Percentiles rank a stretch among this genome's conserved stretches.
Evolutionary conservation across 495 filamentous ascomycete genomes (phyloP).

Genomic region (Lasiosphaeria hispida): DNA sequence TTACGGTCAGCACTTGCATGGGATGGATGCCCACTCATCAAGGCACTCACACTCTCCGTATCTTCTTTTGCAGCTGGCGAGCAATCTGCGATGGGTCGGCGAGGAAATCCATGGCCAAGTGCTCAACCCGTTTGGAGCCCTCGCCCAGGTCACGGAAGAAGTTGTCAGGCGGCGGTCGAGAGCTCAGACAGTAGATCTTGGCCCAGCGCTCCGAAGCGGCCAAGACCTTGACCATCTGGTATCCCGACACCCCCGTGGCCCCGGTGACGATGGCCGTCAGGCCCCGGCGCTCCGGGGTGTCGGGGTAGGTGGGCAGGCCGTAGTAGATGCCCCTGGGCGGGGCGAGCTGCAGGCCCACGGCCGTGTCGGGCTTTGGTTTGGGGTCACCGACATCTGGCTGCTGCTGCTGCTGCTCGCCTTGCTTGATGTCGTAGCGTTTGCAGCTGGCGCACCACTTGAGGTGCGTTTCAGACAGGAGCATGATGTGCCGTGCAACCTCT

Average conservation of each 20-base stretch:
- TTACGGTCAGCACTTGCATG: too few species aligned
- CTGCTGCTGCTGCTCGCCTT: background rate
- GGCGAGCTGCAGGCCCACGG: conserved; percentile 14
- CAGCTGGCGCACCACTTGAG: conserved; percentile 16
- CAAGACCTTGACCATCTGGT: conserved; percentile 47
- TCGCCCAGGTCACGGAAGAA: conserved; percentile 17
- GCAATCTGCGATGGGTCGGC: conserved; percentile 40
- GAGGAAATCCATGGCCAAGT: conserved; percentile 50
- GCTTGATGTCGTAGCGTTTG: conserved; percentile 14
- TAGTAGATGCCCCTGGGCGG: conserved; percentile 43
- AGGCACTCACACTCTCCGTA: conserved; percentile 20
- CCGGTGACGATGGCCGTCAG: conserved; percentile 54
- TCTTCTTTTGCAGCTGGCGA: conserved; percentile 25
- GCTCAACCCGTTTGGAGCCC: conserved; percentile 36
- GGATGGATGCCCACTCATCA: too few species aligned
- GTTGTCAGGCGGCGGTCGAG: conserved; percentile 38
- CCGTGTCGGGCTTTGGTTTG: background rate
- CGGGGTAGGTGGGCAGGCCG: conserved; percentile 45
- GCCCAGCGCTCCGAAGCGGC: conserved; percentile 47
- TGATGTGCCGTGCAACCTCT: conserved; percentile 11
- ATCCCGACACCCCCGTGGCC: conserved; percentile 51
- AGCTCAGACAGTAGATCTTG: conserved; percentile 51
- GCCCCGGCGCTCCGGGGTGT: conserved; percentile 22
- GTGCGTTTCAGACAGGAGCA: conserved; percentile 21
- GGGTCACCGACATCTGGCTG: background rate